These are phyloP conservation scores for Eucalyptus urophylla DNA, from an alignment of 345 rosid species.

Conservation along the genomic window DNA sequence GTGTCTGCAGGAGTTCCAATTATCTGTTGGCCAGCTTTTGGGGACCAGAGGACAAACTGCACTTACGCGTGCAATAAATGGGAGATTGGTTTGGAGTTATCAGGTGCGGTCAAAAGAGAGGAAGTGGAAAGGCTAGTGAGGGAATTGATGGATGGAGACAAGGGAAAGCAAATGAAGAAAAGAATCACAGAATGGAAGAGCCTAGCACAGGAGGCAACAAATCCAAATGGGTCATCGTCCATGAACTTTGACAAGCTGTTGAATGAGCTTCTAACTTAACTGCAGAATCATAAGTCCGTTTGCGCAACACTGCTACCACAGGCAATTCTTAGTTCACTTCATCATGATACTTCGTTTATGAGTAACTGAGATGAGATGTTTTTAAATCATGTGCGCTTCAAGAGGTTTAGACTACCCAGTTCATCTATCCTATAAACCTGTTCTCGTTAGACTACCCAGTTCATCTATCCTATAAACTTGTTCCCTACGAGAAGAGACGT, in stretches of 20 bases:
- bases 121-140: not conserved
- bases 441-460: not conserved
- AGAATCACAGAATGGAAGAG: not conserved
- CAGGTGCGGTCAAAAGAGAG: not conserved
- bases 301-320: not conserved
- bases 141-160: not conserved
- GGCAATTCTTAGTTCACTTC: not conserved
- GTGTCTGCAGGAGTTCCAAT: not conserved
- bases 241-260: not conserved
- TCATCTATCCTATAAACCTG: not conserved
- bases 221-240: not conserved
- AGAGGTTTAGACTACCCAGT: not conserved
- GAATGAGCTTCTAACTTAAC: not conserved
- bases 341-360: not conserved
- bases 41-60: not conserved
- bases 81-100: not conserved
- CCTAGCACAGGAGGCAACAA: not conserved
- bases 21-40: not conserved
- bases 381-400: not conserved
- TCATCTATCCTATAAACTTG: not conserved
- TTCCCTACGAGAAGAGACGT: not conserved
- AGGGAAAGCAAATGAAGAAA: not conserved
- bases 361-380: not conserved
- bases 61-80: not conserved
- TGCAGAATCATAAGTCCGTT: not conserved